Evolutionary conservation across 768 basidiomycete genomes (phyloP), one percentile per base, ranked within the genome.

Genomic region (Phaffia australis): DNA sequence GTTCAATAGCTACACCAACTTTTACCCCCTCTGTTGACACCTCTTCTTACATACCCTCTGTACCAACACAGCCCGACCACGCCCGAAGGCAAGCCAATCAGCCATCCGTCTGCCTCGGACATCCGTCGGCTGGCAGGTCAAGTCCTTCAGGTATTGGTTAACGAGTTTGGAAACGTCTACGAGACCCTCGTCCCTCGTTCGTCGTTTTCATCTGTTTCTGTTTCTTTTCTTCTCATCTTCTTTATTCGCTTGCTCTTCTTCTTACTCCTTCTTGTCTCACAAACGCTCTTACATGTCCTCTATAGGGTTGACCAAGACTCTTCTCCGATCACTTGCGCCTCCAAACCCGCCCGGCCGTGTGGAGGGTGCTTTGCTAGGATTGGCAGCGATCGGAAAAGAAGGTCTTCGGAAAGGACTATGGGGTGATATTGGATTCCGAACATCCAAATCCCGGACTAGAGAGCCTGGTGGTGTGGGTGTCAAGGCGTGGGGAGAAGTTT

Each of bases 261-360:
- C n/a, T 56, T 23, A 56, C 9, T 56, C n/a, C 54, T 23, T 23
- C n/a, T 11, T 23, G 54, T 23, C 54, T 56, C 7, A 56, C 5
- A 16, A 29, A 9, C 14, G 21, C 7, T 42, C 16, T 21, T 32
- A 7, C 46, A 18, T 14, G 9, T 42, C 32, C 21, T 16, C 2
- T 0, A 85, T 88, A 32, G 87, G 94, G 18, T 87, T 97, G 57
- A 89, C 92, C 81, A 95, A 95, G 75, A 95, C 94, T 0, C 84
- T 98, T 3, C 81, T 95, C 3, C 81, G 92, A 15, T 90, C 92
- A 0, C 83, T 98, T 1, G 81, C 90, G 84, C 83, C 67, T 0
- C 71, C 71, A 48, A 47, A 49, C 58, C 52, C 65, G 19, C 14
- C 68, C 16, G 54, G 70, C 16, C 46, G 66, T 29, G 57, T 65